Evolutionary conservation across 75 land plant genomes (phyloP), one percentile per base, ranked within the genome.

Genomic region (Picea glauca): DNA sequence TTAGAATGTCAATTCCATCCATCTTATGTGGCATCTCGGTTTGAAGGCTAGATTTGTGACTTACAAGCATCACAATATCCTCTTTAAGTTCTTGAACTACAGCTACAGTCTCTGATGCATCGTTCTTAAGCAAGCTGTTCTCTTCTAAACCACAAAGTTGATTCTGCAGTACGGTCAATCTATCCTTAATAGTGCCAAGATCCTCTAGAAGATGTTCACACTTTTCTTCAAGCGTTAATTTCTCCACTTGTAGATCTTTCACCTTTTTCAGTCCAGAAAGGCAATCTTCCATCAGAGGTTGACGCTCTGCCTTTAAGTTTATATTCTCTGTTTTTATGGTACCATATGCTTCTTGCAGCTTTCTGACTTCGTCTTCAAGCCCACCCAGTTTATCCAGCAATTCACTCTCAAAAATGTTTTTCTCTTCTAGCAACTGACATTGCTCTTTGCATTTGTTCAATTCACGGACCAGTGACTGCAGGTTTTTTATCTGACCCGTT

Each of bases 381-480:
- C 74, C 43, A 4, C 74, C 50, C 20, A 15, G 20, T 21, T 70
- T 70, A 20, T 43, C 23, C 50, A 43, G 9, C n/a, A 70, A 40
- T 70, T 70, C 74, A 43, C 54, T n/a, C 43, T 70, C 74, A 70
- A 70, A 23, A 70, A 18, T 70, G 40, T 23, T 43, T 46, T 70
- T 70, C 50, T 40, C 74, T 43, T 43, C 74, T 43, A 20, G 74
- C 43, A 43, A 1, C 20, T 43, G 26, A 3, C 43, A 21, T 21
- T 70, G 40, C 21, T 40, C 74, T 17, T 70, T 70, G 3, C 11
- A 70, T 40, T 43, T 46, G n/a, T 70, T 70, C 56, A 43, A 70
- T 40, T 70, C 74, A 70, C n/a, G 40, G 74, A 70, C 54, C 74
- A 70, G 56, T 70, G 43, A n/a, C 43, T 70, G 74, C 21, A 70